These are phyloP conservation scores for Castanopsis chinensis DNA, from an alignment of 306 rosid genomes.

Conservation along the genomic window DNA sequence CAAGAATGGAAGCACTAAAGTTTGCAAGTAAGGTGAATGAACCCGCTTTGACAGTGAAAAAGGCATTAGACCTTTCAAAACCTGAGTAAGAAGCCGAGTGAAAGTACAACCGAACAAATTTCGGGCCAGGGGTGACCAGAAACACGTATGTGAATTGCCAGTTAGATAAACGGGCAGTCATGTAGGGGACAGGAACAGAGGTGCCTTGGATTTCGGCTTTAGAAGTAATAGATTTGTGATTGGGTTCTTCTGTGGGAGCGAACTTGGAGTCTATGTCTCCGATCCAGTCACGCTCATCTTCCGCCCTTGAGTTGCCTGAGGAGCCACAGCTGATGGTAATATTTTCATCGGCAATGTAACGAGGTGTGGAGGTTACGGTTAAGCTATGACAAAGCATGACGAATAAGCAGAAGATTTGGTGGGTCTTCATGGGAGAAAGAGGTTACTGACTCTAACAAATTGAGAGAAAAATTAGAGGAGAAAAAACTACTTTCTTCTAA, in stretches of 20 bases:
- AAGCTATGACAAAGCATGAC: neutral
- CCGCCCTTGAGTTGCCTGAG: neutral
- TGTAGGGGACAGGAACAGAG: neutral
- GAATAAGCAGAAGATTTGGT: neutral
- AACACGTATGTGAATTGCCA: neutral
- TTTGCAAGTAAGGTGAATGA: neutral
- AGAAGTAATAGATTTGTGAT: neutral
- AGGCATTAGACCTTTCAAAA: neutral
- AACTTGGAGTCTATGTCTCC: neutral
- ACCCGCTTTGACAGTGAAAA: neutral
- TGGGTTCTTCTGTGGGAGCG: neutral
- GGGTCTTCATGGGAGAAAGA: no score
- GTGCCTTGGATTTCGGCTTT: neutral
- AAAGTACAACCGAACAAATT: slow-evolving; percentile 4
- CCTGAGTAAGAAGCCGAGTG: neutral
- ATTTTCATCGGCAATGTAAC: neutral
- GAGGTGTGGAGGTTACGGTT: neutral
- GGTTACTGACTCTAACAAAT: no score
- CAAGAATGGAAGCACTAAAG: neutral
- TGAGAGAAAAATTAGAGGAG: no score
- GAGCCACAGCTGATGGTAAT: neutral
- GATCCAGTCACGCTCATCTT: neutral
- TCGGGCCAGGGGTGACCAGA: neutral
- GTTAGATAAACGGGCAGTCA: neutral
- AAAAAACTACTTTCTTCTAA: no score